Evolutionary conservation across 495 filamentous ascomycete species (phyloP), one percentile per base, ranked within the genome.

Genomic region (Hyphodiscus hymeniophilus): DNA sequence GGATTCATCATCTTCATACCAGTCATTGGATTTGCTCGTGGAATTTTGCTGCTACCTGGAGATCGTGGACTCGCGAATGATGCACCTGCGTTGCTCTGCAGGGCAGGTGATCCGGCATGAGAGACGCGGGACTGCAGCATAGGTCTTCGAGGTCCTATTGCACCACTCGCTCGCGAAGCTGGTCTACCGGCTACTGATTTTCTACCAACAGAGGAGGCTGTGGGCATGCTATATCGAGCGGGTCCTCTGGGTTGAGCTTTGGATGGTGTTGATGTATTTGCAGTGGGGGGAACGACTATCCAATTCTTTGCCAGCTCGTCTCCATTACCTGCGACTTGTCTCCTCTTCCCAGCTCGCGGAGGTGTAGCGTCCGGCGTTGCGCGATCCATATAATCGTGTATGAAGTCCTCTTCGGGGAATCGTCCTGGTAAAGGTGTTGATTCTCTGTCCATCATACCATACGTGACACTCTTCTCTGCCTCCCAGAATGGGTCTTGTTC

Each of bases 261-360:
- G 7, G 45, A 42, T 21, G 52, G 50, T 20, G 49, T 52, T 20
- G 47, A 18, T 6, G 33, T 38, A 6, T 35, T 11, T 28, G 59
- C 46, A n/a, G 54, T 28, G 28, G 55, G 51, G 3, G 56, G 63
- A n/a, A 94, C 79, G 48, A 94, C 67, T 8, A 94, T 82, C 87
- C 87, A 94, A 57, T 73, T 83, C 51, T 69, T 75, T 45, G 68
- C 69, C 34, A 79, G 70, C 44, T 80, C 82, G 7, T 65, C 75
- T 23, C 77, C 79, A 45, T 49, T 46, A 52, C 56, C 54, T 32
- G 62, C 67, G 12, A 76, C 67, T 39, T 77, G 74, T 20, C 75
- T 64, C 45, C 75, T 64, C 49, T 79, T 79, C 12, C 68, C 59
- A 0, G 72, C 67, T 15, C 71, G 69, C 7, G 64, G 60, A 2